Percentiles rank a stretch among this genome's conserved stretches.
These are phyloP conservation scores for Linum tenue DNA, from an alignment of 345 rosid genomes.

Conservation along the genomic window DNA sequence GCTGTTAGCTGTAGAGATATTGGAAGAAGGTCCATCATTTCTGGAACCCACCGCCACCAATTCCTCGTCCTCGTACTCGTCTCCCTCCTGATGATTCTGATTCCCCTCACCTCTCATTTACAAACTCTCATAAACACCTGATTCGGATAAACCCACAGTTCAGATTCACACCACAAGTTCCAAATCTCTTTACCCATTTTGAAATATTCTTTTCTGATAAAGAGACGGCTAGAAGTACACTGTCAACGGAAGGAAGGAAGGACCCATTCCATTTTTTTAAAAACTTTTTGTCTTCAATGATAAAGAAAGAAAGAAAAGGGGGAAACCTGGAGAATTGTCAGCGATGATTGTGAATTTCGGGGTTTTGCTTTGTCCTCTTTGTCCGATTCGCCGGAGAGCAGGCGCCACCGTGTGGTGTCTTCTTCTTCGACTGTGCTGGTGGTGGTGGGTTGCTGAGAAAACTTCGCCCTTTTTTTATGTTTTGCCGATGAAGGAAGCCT, in stretches of 20 bases:
- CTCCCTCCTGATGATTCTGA: constrained; percentile 46
- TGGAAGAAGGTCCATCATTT: constrained; percentile 50
- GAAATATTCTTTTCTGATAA: too few relatives aligned
- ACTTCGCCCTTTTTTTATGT: too few relatives aligned
- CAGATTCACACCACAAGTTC: background rate
- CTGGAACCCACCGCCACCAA: constrained; percentile 30
- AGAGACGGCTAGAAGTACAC: background rate
- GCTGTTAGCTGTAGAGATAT: constrained; percentile 11
- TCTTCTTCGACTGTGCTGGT: too few relatives aligned
- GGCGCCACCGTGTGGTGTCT: background rate
- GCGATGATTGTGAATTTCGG: background rate
- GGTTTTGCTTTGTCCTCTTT: background rate
- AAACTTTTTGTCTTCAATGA: background rate
- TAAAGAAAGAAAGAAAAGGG: background rate
- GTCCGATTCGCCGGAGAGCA: background rate
- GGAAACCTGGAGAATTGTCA: background rate
- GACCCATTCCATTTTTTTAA: background rate
- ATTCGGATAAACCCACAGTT: background rate
- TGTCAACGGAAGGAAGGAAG: background rate
- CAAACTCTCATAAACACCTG: background rate
- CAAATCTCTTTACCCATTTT: background rate
- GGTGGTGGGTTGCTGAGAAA: too few relatives aligned
- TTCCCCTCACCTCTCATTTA: constrained; percentile 63
- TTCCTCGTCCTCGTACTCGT: constrained; percentile 77
- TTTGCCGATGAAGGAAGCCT: too few relatives aligned